Base-by-base conservation (phyloP, 176 grass and related monocot species). In the Chrysopogon serrulatus region DNA sequence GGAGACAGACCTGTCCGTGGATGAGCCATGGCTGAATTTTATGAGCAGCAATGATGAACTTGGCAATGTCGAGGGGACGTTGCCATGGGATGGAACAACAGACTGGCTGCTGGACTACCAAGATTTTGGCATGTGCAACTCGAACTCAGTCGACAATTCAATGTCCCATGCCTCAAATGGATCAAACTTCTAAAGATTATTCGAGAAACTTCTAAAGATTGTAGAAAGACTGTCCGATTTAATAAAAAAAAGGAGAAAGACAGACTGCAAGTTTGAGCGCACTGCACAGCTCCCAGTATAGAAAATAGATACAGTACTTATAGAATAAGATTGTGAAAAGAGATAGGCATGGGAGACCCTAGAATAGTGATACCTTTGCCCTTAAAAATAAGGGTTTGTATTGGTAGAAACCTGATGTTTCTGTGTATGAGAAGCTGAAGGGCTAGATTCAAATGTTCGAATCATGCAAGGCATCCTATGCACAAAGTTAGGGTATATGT, bases 51-150 rank as follows among this genome's bases (percentile, higher is more conserved):
- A 82, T 5, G 30, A 49, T 21, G 30, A 75, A 18, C 71, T 77
- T 3, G 68, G 69, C 86, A 45, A 77, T 36, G 26, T 74, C 11
- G 12, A 51, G 12, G 59, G 17, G 7, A 68, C 60, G 0, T 79
- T 73, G 21, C 45, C 60, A 18, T 84, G 66, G 45, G 81, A 88
- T 10, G 87, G 81, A 79, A 27, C 86, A 40, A 85, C 61, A 30
- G 92, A 97, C 24, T 97, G 95, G 95, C 82, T 97, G 76, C 86
- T 94, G 68, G 95, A 97, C 67, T 97, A 92, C 78, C 90, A 89
- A 81, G 69, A 86, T 65, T 77, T 85, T 48, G 86, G 24, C 57
- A 85, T 78, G 32, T 79, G 60, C 65, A 65, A 80, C 80, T 63
- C 68, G 10, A 59, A 80, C 59, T 39, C 66, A 72, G 41, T 71